Evolutionary conservation across 2,329 filamentous ascomycete genomes (phyloP), one percentile per base, ranked within the genome.

Genomic region (Pseudogymnoascus sp.): DNA sequence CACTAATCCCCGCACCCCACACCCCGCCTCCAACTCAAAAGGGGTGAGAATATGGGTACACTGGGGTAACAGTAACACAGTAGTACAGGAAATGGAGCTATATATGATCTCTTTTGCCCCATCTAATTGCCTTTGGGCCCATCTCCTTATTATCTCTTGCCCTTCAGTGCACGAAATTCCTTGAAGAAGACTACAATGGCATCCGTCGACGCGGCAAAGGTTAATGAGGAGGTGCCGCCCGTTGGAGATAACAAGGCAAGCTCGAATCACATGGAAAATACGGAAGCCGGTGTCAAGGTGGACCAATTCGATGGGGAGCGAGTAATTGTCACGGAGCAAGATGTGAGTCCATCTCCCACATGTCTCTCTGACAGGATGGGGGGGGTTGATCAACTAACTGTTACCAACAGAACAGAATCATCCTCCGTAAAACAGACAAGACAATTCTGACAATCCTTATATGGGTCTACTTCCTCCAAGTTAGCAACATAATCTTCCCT

Each of bases 381-480:
- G 18, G n/a, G 2, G 5, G 4, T 33, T 18, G 18, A 8, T 14
- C 47, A 5, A 8, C 47, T 54, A 35, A 54, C 28, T 2, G 5
- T 18, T 33, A 2, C 3, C 28, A 54, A 54, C 3, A 54, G 47
- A 54, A 35, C 47, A 54, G 7, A 33, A 54, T 33, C 16, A 54
- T 60, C 18, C 59, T 60, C 30, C 59, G 59, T 5, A 60, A 60
- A 50, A 60, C 47, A 30, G 39, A 60, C 39, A 57, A 25, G 9
- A 50, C 38, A 4, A 60, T 60, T 8, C 16, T 60, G n/a, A 36
- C 72, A 12, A 71, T 78, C 18, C 67, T 78, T 7, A 67, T 74
- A n/a, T 78, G 76, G 76, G 74, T 77, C 7, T 78, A 78, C 62
- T 77, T 78, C 63, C 66, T 78, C 9, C 76, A 78, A 62, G 67